Evolutionary conservation across 192 early-diverging fungal species (phyloP).

Genomic region (Irineochytrium annulatum): DNA sequence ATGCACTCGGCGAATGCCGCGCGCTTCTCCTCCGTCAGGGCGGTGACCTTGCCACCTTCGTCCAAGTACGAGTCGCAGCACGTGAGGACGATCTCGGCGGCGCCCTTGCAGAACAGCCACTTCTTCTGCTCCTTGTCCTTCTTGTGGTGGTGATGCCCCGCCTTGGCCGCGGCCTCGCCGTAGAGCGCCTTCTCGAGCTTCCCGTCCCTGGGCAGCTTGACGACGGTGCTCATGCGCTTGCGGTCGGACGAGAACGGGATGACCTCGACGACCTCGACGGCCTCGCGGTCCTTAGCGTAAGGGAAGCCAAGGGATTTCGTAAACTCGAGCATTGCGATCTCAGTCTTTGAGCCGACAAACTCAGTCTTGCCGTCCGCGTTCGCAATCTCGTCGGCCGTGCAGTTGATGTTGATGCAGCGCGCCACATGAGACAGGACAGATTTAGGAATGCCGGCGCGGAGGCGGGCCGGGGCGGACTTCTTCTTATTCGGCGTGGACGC

Average conservation of each 20-base stretch:
- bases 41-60: slow-evolving; percentile 26
- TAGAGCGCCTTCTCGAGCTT: slow-evolving; percentile 11
- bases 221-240: slow-evolving; percentile 89
- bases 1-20: slow-evolving; percentile 46
- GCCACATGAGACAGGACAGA: slow-evolving; percentile 16
- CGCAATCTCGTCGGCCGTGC: slow-evolving; percentile 30
- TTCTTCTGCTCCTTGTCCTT: slow-evolving; percentile 42
- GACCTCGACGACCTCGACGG: slow-evolving; percentile 62
- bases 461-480: background rate
- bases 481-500: background rate
- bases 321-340: slow-evolving; percentile 85
- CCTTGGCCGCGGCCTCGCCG: slow-evolving; percentile 1
- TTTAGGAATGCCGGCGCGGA: slow-evolving; percentile 8
- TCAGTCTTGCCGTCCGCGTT: slow-evolving; percentile 15
- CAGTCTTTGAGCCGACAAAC: slow-evolving; percentile 90
- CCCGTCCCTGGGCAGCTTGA: slow-evolving; percentile 31
- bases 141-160: too few species aligned
- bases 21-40: slow-evolving; percentile 15
- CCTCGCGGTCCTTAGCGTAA: slow-evolving; percentile 61
- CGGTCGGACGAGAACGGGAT: slow-evolving; percentile 89
- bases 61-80: slow-evolving; percentile 32
- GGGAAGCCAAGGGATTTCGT: slow-evolving; percentile 59
- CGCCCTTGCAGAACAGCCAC: slow-evolving; percentile 90
- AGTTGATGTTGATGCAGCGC: slow-evolving; percentile 37
- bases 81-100: slow-evolving; percentile 69